Evolutionary conservation across 768 basidiomycete species (phyloP), one percentile per base, ranked within the genome.

Genomic region (Naganishia kalamii): DNA sequence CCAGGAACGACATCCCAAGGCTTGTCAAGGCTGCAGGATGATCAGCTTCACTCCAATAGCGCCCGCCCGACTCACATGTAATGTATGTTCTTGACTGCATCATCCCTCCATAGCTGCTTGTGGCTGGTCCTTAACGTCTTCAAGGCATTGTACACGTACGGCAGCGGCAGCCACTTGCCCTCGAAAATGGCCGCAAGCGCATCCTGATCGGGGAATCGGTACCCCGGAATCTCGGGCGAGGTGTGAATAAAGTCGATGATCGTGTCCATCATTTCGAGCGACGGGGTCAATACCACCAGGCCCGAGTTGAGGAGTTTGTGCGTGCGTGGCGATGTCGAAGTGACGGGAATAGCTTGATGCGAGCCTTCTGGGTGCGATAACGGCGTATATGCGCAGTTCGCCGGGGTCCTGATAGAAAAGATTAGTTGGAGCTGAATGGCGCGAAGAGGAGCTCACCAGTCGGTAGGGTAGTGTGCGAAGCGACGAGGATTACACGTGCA

Each of bases 401-500:
- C 85, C n/a, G 94, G 92, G 41, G 85, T 82, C 94, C 94, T 97
- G 30, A 51, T 4, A 49, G 25, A 19, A 15, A 29, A 19, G 11
- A 62, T 44, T 4, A 50, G 62, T 30, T 35, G 8, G 23, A 30
- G 19, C 15, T 17, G 27, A 5, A 50, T 1, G 7, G 13, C 6
- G 23, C 11, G 21, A 51, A 17, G 23, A 17, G 27, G 25, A 15
- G 70, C 80, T 75, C 59, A 83, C 96, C 94, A 99, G 74, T 96
- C 92, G 3, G 78, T 71, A 8, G 94, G 94, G 79, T 99, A 99
- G 76, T 93, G 90, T 2, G 82, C 67, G 21, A 94, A 75, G 73
- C 85, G 87, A 41, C 86, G 84, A 7, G 93, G 94, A 78, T 99
- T 99, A 80, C 94, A 99, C 3, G 92, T 86, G 73, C 94, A 99